Base-by-base conservation (phyloP, 1,139 yeast species). In the Pneumocystis canis region DNA sequence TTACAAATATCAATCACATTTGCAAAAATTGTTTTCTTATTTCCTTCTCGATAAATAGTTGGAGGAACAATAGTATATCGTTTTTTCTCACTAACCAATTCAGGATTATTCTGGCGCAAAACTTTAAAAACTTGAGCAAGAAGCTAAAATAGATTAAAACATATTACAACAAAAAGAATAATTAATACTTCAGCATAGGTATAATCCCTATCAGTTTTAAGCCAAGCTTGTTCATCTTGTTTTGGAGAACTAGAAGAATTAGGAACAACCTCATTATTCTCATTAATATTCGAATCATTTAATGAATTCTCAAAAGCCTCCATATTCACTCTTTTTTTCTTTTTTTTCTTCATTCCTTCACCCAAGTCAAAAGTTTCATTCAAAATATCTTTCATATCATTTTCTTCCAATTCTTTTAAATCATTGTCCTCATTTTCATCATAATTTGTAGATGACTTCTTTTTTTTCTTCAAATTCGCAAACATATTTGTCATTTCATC, bases 41-140 rank as follows among this genome's bases (percentile, higher is more conserved):
- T 84, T 76, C 98, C 97, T 79, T 92, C 99, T 79, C 98, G 89
- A 76, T 86, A 87, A 75, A 95, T 92, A 68, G 86, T 80, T 67
- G 99, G 99, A 63, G 97, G 98, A 63, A 98, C 98, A 71, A 92
- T 90, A 80, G 94, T 87, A 79, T 90, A 87, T 77, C 90, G 90
- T 64, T 89, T 84, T 61, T 96, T 95, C 59, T 89, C 80, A 70
- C 97, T 97, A 61, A 97, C 98, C 72, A 94, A 82, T 75, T 92
- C 98, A 65, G 99, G 99, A 78, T 92, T 94, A 78, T 92, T 90
- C 69, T 87, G 85, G 72, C 88, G 89, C 71, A 94, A 82, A 68
- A 90, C 85, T 64, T 79, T 77, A 78, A 89, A 92, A 11, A 47
- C 30, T n/a, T 47, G 54, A 47, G 54, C 31, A 47, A 47, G 54